A percentile compares a stretch with the other conserved stretches of the same genome.
Conservation (phyloP, 2,329 filamentous ascomycete genomes). For the Helminthosporium solani region DNA sequence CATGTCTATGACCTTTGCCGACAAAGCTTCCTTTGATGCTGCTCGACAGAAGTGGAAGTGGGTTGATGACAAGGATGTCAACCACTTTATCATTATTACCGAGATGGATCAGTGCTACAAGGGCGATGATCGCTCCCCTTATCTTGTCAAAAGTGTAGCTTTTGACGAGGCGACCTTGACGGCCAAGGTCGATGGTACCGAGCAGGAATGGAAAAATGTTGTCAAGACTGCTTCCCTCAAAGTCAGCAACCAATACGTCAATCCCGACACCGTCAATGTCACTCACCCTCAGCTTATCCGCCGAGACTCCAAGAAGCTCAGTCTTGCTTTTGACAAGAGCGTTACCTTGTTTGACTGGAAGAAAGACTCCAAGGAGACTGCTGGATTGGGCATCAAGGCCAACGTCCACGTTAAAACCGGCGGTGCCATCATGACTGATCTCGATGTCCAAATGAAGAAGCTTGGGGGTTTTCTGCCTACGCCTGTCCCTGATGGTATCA, state of each 20-base stretch:
- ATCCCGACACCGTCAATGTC: conserved; percentile 16
- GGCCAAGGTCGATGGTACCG: conserved; percentile 18
- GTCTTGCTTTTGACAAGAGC: conserved; percentile 15
- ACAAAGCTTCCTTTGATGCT: conserved; percentile 13
- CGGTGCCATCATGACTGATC: conserved; percentile 22
- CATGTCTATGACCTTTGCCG: conserved; percentile 18
- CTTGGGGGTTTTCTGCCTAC: neutral
- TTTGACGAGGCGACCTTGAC: conserved; percentile 19
- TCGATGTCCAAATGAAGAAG: conserved; percentile 14
- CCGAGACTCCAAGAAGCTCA: conserved; percentile 14
- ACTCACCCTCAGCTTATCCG: conserved; percentile 22
- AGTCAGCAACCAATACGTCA: conserved; percentile 18
- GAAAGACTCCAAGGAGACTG: conserved; percentile 19
- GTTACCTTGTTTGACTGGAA: conserved; percentile 18
- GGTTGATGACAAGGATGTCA: conserved; percentile 22
- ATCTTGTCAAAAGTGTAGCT: conserved; percentile 20
- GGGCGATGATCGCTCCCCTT: conserved; percentile 26
- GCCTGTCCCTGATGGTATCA: conserved; percentile 15
- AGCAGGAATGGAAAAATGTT: conserved; percentile 21
- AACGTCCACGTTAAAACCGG: conserved; percentile 19
- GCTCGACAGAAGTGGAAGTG: conserved; percentile 24
- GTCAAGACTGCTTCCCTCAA: conserved; percentile 16
- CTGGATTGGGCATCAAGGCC: conserved; percentile 18
- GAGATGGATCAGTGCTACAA: conserved; percentile 25
- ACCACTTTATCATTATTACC: conserved; percentile 25